Evolutionary conservation across 331 rosid species (phyloP).

Genomic region (Telfairia occidentalis): DNA sequence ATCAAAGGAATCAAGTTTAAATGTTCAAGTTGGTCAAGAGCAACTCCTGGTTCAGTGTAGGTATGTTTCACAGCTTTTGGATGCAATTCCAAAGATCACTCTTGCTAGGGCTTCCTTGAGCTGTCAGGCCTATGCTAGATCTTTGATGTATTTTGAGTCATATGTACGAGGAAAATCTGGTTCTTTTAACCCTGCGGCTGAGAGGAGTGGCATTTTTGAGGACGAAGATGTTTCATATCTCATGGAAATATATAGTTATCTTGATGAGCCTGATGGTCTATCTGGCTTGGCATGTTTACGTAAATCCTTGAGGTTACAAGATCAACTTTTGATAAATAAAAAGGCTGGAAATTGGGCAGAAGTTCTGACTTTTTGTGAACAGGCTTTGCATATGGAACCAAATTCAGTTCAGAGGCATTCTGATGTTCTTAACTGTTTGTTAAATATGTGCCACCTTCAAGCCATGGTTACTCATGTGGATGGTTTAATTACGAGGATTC

Average conservation of each 20-base stretch:
- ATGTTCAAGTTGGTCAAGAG: constrained; percentile 35
- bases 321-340: constrained; percentile 79
- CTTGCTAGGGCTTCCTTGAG: constrained; percentile 90
- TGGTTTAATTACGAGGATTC: constrained; percentile 80
- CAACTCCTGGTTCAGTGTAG: constrained; percentile 67
- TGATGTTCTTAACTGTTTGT: constrained; percentile 80
- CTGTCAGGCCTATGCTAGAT: constrained; percentile 95
- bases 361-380: constrained; percentile 87
- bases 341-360: constrained; percentile 95
- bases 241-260: constrained; percentile 81
- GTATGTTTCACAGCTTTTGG: constrained; percentile 75
- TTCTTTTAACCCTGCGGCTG: constrained; percentile 96
- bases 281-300: constrained; percentile 76
- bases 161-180: constrained; percentile 73
- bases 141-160: constrained; percentile 90
- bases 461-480: constrained; percentile 97
- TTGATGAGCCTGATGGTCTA: constrained; percentile 95
- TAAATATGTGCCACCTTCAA: constrained; percentile 97
- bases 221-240: constrained; percentile 79
- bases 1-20: constrained; percentile 44
- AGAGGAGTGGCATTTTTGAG: constrained; percentile 70
- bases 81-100: constrained; percentile 71
- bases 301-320: constrained; percentile 66
- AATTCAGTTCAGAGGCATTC: constrained; percentile 89
- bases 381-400: constrained; percentile 94